Evolutionary conservation across 164 flowering plant genomes (phyloP).

Genomic region (Aristolochia contorta): DNA sequence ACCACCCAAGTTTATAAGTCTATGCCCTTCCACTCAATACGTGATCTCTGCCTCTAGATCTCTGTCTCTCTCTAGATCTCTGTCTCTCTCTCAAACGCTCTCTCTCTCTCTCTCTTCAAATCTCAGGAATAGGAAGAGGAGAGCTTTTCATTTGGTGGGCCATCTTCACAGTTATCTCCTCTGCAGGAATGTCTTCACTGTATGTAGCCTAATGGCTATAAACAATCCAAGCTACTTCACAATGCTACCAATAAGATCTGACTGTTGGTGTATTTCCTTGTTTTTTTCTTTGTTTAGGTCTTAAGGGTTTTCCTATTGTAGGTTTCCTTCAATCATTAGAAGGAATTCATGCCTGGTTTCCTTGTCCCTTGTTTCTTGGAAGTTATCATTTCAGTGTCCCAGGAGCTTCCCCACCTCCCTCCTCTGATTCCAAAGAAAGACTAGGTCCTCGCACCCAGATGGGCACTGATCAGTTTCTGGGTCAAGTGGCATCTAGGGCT

Average conservation of each 20-base stretch:
- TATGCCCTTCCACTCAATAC: no score
- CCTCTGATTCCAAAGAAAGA: not conserved
- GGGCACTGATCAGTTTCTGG: not conserved
- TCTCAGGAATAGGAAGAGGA: not conserved
- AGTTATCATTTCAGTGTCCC: not conserved
- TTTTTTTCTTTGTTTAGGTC: conserved; percentile 1
- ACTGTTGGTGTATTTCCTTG: not conserved
- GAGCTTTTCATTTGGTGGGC: not conserved
- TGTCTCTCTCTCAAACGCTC: no score
- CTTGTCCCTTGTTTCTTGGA: conserved; percentile 6
- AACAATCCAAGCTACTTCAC: not conserved
- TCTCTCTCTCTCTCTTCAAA: no score
- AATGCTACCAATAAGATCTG: not conserved
- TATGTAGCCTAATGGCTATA: not conserved
- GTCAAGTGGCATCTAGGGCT: not conserved
- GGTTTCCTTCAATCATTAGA: conserved; percentile 2
- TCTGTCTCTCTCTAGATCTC: not conserved
- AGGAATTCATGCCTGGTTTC: not conserved
- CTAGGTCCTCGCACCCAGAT: not conserved
- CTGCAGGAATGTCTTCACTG: not conserved
- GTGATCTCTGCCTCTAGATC: no score
- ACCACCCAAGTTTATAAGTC: not conserved
- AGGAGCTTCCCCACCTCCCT: not conserved
- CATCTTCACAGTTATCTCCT: not conserved
- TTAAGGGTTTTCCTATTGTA: not conserved